phyloP scores from a whole-genome alignment of 768 basidiomycete species.

The Suillus paluster region DNA sequence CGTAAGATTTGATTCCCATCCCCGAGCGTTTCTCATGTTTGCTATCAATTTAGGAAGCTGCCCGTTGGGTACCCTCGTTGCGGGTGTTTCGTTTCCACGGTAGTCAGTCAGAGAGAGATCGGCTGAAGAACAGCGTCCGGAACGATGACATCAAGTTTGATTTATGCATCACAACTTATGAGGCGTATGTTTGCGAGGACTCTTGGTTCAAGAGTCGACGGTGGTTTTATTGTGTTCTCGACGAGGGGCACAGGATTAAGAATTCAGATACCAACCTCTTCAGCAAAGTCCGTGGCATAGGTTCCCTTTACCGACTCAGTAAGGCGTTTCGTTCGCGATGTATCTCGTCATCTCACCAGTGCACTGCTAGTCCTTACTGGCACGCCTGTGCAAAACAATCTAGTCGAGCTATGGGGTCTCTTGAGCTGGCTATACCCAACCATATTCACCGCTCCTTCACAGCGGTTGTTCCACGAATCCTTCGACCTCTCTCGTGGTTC shows the following conservation, averaged over 20 bases:
- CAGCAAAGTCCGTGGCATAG: conserved; percentile 56
- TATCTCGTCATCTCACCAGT: conserved; percentile 2
- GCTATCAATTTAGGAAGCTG: conserved; percentile 45
- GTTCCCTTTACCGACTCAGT: conserved; percentile 62
- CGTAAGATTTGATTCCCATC: conserved; percentile 32
- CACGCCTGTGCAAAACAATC: conserved; percentile 73
- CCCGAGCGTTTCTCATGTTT: background rate
- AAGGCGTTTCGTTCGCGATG: conserved; percentile 8
- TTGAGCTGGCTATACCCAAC: conserved; percentile 60
- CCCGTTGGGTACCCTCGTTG: conserved; percentile 58
- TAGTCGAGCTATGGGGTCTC: conserved; percentile 60
- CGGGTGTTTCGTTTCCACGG: conserved; percentile 67
- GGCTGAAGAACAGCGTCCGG: conserved; percentile 52
- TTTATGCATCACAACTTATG: conserved; percentile 73
- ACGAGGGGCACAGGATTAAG: conserved; percentile 77
- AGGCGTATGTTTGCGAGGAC: conserved; percentile 60
- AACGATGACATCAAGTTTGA: conserved; percentile 40
- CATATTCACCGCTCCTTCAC: conserved; percentile 53
- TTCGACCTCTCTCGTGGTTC: conserved; percentile 58
- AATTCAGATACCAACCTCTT: conserved; percentile 62
- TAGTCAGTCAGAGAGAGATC: conserved; percentile 51
- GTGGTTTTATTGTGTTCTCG: conserved; percentile 64
- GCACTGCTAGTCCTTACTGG: conserved; percentile 61
- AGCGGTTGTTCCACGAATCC: conserved; percentile 52
- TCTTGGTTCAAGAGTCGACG: conserved; percentile 62